phyloP scores from a whole-genome alignment of 164 flowering plant species.

The Kalanchoe fedtschenkoi region DNA sequence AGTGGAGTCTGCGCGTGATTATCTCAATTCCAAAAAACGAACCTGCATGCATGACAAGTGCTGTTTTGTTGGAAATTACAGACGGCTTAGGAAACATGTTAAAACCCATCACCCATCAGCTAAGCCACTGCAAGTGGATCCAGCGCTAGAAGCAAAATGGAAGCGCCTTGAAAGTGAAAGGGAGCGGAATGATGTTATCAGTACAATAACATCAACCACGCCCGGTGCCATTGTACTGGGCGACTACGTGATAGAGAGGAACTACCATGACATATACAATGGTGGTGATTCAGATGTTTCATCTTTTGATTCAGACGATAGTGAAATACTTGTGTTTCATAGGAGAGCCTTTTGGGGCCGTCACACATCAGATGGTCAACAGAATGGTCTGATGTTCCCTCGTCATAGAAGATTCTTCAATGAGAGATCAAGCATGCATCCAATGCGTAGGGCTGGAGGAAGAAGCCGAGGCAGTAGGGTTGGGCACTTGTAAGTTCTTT shows the following conservation, averaged over 20 bases:
- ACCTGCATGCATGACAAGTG: slow-evolving; percentile 22
- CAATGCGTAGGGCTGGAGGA: too few relatives aligned
- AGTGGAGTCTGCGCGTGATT: slow-evolving; percentile 18
- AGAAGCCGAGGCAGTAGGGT: too few relatives aligned
- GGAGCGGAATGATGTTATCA: slow-evolving; percentile 1
- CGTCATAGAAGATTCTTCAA: too few relatives aligned
- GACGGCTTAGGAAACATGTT: slow-evolving; percentile 6
- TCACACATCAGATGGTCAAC: too few relatives aligned
- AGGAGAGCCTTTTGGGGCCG: too few relatives aligned
- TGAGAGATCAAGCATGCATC: too few relatives aligned
- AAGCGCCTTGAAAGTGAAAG: neutral
- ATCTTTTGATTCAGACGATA: too few relatives aligned
- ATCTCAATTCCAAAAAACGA: slow-evolving; percentile 19
- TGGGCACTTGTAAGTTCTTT: too few relatives aligned
- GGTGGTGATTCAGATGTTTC: too few relatives aligned
- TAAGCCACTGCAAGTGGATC: neutral
- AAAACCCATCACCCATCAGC: slow-evolving; percentile 4
- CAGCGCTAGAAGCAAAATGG: neutral
- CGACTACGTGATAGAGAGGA: slow-evolving; percentile 50
- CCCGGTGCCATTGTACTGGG: slow-evolving; percentile 45
- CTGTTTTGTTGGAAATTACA: slow-evolving; percentile 1
- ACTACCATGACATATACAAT: too few relatives aligned
- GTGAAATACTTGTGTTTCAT: too few relatives aligned
- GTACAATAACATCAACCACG: slow-evolving; percentile 21
- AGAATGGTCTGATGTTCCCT: too few relatives aligned